Conservation (phyloP, 192 early-diverging fungal species). For the Phycomyces nitens region DNA sequence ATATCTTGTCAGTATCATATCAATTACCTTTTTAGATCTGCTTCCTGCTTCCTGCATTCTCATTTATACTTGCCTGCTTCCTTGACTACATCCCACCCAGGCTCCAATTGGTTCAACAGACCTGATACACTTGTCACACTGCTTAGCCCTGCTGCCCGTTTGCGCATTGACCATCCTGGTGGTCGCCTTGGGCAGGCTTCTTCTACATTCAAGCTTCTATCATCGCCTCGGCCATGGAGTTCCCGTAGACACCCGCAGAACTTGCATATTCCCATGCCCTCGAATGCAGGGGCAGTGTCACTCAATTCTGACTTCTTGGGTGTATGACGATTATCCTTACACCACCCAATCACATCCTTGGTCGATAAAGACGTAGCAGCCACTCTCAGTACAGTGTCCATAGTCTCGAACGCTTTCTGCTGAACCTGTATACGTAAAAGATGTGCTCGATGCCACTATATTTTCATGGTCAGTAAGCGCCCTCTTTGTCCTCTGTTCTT, state of each 20-base stretch:
- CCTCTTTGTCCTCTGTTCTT: too few relatives aligned
- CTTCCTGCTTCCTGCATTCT: background rate
- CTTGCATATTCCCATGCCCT: constrained; percentile 28
- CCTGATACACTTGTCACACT: constrained; percentile 28
- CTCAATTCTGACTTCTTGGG: constrained; percentile 24
- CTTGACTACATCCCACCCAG: constrained; percentile 23
- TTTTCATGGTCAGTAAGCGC: too few relatives aligned
- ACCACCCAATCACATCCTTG: constrained; percentile 47
- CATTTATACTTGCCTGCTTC: constrained; percentile 13
- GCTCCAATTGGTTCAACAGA: constrained; percentile 19
- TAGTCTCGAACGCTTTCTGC: constrained; percentile 12
- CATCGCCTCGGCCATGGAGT: constrained; percentile 5
- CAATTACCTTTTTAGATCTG: background rate
- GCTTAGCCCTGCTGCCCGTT: constrained; percentile 24
- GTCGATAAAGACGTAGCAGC: constrained; percentile 31
- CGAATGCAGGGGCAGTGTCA: background rate
- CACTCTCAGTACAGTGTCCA: constrained; percentile 19
- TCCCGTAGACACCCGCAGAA: constrained; percentile 36
- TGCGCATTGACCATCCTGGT: constrained; percentile 20
- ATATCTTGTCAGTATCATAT: background rate
- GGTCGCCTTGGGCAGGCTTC: constrained; percentile 29
- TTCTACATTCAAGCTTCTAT: background rate
- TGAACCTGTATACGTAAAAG: constrained; percentile 31
- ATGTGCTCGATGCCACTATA: constrained; percentile 48
- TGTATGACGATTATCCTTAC: constrained; percentile 35